Evolutionary conservation across 306 rosid species (phyloP), one percentile per base, ranked within the genome.

Genomic region (Acmispon strigosus): DNA sequence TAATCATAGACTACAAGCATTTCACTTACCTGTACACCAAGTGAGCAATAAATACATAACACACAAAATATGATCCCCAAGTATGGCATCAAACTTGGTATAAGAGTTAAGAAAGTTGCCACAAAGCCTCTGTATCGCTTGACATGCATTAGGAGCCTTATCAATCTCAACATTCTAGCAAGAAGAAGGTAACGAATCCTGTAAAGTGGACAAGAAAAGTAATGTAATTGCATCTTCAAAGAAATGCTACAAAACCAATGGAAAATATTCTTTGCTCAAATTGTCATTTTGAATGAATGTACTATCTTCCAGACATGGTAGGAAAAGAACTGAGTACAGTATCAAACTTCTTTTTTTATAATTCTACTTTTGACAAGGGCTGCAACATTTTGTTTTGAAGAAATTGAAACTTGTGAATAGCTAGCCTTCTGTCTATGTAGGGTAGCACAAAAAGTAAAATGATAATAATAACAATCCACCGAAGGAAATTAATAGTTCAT

Each of bases 101-200:
- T 86, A 70, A 94, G 99, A 39, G 95, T 83, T 70, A 94, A 75
- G 75, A 94, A 94, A 44, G 99, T 94, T 24, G 97, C 97, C 55
- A 94, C 81, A 82, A 94, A 94, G 34, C 92, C 96, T 72, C 92
- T 90, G 81, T 84, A 94, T 51, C 82, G 90, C 84, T 78, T 11
- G 70, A 94, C 95, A 68, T 94, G 14, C 95, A 94, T 89, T 78
- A 94, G 90, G 70, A 94, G 80, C 88, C 97, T 86, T 80, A 94
- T 82, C 87, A 94, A 66, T 66, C 99, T 83, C 69, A 94, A 78
- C 97, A 94, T 36, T 87, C 99, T 91, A 79, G 91, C 95, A 71
- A 94, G 88, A 52, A 94, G 92, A 70, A 94, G 99, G 88, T 94
- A 94, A 29, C 99, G 96, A 83, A 94, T 94, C 99, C 99, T 94